Base-by-base conservation (phyloP, 148 eudicot species). In the Persicaria tinctoria region DNA sequence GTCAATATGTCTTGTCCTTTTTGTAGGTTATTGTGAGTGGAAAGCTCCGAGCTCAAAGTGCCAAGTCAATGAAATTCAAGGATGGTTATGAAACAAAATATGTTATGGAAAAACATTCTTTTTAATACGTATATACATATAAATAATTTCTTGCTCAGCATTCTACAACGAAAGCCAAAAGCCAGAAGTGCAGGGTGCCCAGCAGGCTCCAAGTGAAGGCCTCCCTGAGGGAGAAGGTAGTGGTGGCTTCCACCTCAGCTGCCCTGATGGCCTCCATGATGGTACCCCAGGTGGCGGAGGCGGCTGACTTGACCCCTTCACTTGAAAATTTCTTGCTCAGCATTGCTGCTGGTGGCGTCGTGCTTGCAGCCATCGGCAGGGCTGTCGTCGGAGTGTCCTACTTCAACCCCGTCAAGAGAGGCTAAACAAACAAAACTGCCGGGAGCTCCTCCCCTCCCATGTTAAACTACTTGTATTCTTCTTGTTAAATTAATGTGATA, bases 51-150 rank as follows among this genome's bases (percentile, higher is more conserved):
- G 90, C 87, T 56, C 84, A 82, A 51, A 83, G 82, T 73, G 90
- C 90, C 75, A 84, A 87, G 78, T 81, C 89, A 75, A 84, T 84
- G 87, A 87, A 84, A 57, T 87, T 85, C 76, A 84, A 87, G 82
- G 87, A 83, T 54, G 87, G 90, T 1, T 87, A 87, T 32, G 38
- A 32, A 32, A 32, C 1, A 32, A 32, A 32, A 32, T 32, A 32
- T 32, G 38, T 32, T 32, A 32, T 32, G 38, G 2, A n/a, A 32
- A 32, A 32, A 32, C 38, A 32, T 32, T 32, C 38, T 32, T 32
- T 32, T 32, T 32, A 2, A 32, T n/a, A n/a, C n/a, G n/a, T 32
- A 32, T 32, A 32, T 32, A 32, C 38, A 32, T 32, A 32, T 32
- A 32, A 32, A 32, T 1, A 32, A 32, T 1, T 32, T 32, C 38